Evolutionary conservation across 2,329 filamentous ascomycete genomes (phyloP).

Genomic region (Pyrenophora tritici-repentis): DNA sequence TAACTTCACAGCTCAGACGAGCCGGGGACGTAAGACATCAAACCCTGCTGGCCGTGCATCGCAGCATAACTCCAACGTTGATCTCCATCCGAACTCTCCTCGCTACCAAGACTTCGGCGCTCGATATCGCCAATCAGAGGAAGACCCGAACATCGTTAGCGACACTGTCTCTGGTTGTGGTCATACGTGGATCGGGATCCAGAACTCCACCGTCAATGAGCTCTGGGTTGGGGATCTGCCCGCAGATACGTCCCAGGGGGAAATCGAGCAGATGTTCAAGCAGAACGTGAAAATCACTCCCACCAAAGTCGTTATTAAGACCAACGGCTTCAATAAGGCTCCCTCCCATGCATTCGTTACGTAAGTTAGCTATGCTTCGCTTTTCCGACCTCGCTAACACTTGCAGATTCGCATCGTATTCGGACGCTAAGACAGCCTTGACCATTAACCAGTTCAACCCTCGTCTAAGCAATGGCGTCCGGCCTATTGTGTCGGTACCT

Average conservation of each 20-base stretch:
- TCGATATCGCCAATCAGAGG: conserved; percentile 8
- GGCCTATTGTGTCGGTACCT: conserved; percentile 26
- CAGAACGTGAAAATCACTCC: conserved; percentile 15
- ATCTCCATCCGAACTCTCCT: conserved; percentile 4
- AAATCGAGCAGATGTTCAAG: conserved; percentile 27
- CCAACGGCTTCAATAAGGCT: neutral
- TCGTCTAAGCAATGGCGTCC: conserved; percentile 14
- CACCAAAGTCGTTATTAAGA: conserved; percentile 6
- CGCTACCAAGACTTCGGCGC: conserved; percentile 2
- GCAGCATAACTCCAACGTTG: conserved; percentile 17
- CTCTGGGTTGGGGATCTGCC: conserved; percentile 36
- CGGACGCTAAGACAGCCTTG: conserved; percentile 23
- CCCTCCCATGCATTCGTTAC: conserved; percentile 25
- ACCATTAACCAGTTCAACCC: conserved; percentile 10
- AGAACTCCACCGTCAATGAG: conserved; percentile 32
- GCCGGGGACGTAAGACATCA: conserved; percentile 32
- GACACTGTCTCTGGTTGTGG: conserved; percentile 31
- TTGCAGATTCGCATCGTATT: conserved; percentile 18
- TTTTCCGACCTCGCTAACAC: conserved; percentile 9
- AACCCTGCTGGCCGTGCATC: conserved; percentile 11
- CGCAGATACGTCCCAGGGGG: conserved; percentile 12
- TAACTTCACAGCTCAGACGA: conserved; percentile 16
- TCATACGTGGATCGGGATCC: conserved; percentile 38
- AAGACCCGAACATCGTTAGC: conserved; percentile 24
- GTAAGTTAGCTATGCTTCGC: conserved; percentile 13